Conservation (phyloP, 768 basidiomycete genomes). For the Steccherinum ochraceum region DNA sequence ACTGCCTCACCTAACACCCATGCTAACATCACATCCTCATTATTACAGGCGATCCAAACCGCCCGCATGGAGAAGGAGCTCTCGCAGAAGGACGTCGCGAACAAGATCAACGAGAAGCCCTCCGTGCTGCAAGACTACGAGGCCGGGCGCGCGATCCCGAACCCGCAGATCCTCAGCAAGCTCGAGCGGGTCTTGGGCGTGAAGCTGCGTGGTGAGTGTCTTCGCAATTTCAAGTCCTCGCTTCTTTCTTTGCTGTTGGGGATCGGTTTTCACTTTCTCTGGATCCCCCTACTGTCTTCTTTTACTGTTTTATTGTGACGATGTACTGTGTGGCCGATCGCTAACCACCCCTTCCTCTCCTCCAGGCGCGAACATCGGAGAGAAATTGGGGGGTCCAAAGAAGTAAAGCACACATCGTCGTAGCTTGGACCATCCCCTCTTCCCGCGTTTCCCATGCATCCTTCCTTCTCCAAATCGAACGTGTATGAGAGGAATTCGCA, state of each 20-base stretch:
- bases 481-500: neutral
- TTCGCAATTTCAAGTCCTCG: too few species aligned
- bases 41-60: constrained; percentile 76
- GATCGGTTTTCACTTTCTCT: too few species aligned
- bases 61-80: constrained; percentile 73
- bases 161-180: constrained; percentile 80
- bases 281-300: too few species aligned
- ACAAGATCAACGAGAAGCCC: constrained; percentile 91
- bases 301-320: neutral
- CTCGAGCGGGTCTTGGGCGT: constrained; percentile 81
- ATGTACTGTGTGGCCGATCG: constrained; percentile 10
- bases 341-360: too few species aligned
- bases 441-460: neutral
- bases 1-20: too few species aligned
- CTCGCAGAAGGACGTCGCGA: constrained; percentile 89
- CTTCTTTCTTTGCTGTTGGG: neutral
- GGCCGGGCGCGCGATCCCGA: constrained; percentile 81
- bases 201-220: constrained; percentile 75
- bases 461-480: neutral
- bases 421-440: constrained; percentile 33
- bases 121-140: constrained; percentile 88
- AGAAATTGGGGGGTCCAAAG: constrained; percentile 76
- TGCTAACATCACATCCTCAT: neutral
- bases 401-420: too few species aligned
- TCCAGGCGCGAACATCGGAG: constrained; percentile 74